These are phyloP conservation scores for Thelephora terrestris DNA, from an alignment of 1,284 basidiomycete genomes.

Conservation along the genomic window DNA sequence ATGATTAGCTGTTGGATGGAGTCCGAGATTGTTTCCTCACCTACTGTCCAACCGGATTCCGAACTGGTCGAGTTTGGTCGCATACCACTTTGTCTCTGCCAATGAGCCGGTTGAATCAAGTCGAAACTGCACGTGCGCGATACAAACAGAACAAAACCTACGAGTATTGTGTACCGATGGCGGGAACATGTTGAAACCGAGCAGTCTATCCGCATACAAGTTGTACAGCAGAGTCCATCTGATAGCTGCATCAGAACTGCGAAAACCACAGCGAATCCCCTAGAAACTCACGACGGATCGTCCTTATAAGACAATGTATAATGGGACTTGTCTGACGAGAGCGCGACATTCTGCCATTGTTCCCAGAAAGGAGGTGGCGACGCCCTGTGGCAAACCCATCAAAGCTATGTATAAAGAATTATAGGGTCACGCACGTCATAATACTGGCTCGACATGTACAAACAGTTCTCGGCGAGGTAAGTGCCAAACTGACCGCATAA, in stretches of 20 bases:
- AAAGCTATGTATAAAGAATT: background rate
- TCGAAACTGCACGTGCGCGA: no score
- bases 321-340: constrained; percentile 39
- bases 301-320: constrained; percentile 45
- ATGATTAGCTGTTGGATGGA: constrained; percentile 9
- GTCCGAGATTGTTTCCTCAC: constrained; percentile 14
- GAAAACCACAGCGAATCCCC: constrained; percentile 12
- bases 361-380: constrained; percentile 44
- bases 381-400: constrained; percentile 27
- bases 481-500: constrained; percentile 66
- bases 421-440: constrained; percentile 43
- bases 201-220: constrained; percentile 52
- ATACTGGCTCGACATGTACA: constrained; percentile 50
- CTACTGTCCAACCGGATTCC: constrained; percentile 58
- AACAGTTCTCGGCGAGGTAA: constrained; percentile 55
- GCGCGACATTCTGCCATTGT: constrained; percentile 43
- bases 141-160: constrained; percentile 21
- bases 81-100: constrained; percentile 58
- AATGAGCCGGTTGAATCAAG: background rate
- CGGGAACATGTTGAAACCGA: constrained; percentile 53
- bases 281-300: constrained; percentile 25
- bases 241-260: constrained; percentile 6
- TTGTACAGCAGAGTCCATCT: constrained; percentile 63
- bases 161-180: constrained; percentile 50
- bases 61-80: constrained; percentile 38